A percentile compares a stretch with the other conserved stretches of the same genome.
Evolutionary conservation across 306 rosid genomes (phyloP).

Genomic region (Parietaria judaica): DNA sequence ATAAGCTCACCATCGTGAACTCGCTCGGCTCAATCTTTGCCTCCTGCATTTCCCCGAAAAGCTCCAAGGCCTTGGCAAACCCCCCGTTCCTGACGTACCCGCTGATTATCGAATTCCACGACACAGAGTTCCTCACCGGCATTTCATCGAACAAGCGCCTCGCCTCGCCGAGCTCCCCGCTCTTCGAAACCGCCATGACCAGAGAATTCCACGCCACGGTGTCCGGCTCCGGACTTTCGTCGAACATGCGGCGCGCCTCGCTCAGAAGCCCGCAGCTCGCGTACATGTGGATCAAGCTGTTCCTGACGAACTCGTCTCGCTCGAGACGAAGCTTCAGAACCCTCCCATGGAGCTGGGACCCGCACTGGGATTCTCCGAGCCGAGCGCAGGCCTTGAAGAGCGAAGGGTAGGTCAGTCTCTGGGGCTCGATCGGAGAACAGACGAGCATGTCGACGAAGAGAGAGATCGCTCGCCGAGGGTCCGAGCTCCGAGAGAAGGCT

Average conservation of each 20-base stretch:
- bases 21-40: conserved; percentile 49
- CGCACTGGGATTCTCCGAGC: conserved; percentile 43
- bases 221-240: conserved; percentile 39
- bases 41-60: conserved; percentile 57
- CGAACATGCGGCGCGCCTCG: conserved; percentile 53
- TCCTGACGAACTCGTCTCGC: conserved; percentile 43
- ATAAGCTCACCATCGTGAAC: conserved; percentile 83
- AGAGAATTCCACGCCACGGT: conserved; percentile 72
- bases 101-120: conserved; percentile 81
- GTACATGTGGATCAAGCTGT: conserved; percentile 60
- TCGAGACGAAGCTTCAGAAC: conserved; percentile 52
- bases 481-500: conserved; percentile 65
- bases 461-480: conserved; percentile 46
- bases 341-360: conserved; percentile 86
- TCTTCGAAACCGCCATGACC: conserved; percentile 67
- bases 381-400: conserved; percentile 77
- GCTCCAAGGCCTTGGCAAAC: conserved; percentile 43
- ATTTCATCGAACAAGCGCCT: conserved; percentile 57
- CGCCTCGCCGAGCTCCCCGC: conserved; percentile 57
- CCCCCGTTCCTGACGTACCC: conserved; percentile 77
- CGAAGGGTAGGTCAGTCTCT: conserved; percentile 66
- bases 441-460: conserved; percentile 71
- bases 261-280: conserved; percentile 53
- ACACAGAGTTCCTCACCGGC: conserved; percentile 42
- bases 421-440: conserved; percentile 42